Base-by-base conservation (phyloP, 371 early-diverging fungal genomes). In the Mucor plumbeus region DNA sequence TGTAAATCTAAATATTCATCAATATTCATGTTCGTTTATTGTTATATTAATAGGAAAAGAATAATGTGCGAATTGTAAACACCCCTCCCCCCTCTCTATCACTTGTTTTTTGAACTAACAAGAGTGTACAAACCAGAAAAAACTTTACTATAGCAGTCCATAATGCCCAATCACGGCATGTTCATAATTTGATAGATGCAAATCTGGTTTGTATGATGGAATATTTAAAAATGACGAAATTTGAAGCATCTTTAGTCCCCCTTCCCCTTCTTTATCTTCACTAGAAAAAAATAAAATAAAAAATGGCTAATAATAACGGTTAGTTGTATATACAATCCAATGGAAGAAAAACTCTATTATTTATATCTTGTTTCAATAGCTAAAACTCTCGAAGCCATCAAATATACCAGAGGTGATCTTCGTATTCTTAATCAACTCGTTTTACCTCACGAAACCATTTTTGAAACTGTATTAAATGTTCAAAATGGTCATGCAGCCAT, bases 341-440 rank as follows among this genome's bases (percentile, higher is more conserved):
- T 5, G 4, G 17, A 21, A 33, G n/a, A 7, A 19, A 38, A 7
- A 19, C 35, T 36, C 10, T 35, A 10, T 26, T 26, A 44, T 57
- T 36, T 26, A 48, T 19, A 6, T 48, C 0, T 34, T 5, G 13
- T 61, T 10, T 14, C 31, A 73, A 59, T 66, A 33, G 50, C 72
- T 0, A 72, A 70, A 31, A 87, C 91, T 5, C 81, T 95, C 41
- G 87, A 92, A 78, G 94, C 94, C 0, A 93, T 95, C 74, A 82
- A 86, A 53, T 96, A 94, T 80, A 79, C 82, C 38, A 85, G 87
- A 44, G 88, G 89, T 38, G 71, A 71, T 39, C 83, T 93, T 41
- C 72, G 87, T 38, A 93, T 98, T 69, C 86, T 98, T 39, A 88
- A 98, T 85, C 99, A 98, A 84, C 89, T 97, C 31, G 87, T 91